phyloP scores from a whole-genome alignment of 805 yeast species.

The Ogataea henricii region DNA sequence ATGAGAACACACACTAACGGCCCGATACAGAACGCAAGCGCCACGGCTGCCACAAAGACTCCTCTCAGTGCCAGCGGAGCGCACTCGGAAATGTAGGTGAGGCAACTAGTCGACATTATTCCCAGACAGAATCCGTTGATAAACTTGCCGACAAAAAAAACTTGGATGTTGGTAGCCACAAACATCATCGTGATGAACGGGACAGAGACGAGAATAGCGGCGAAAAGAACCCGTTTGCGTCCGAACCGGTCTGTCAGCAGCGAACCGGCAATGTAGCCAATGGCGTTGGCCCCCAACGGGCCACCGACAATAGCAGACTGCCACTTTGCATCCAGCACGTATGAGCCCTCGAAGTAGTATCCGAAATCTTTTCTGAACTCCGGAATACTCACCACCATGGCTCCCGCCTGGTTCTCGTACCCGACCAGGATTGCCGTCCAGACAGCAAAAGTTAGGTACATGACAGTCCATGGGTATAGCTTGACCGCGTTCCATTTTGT shows the following conservation, averaged over 20 bases:
- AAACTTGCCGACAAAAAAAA: constrained; percentile 44
- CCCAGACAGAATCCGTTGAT: constrained; percentile 48
- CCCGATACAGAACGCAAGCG: constrained; percentile 38
- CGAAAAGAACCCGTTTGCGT: constrained; percentile 38
- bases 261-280: constrained; percentile 41
- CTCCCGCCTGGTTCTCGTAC: constrained; percentile 43
- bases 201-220: constrained; percentile 31
- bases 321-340: constrained; percentile 44
- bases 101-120: constrained; percentile 41
- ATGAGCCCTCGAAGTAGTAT: constrained; percentile 29
- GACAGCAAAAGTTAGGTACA: constrained; percentile 40
- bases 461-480: constrained; percentile 39
- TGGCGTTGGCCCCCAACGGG: constrained; percentile 31
- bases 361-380: constrained; percentile 40
- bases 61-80: constrained; percentile 53
- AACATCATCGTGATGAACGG: constrained; percentile 43
- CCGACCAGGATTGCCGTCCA: constrained; percentile 40
- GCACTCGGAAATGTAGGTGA: constrained; percentile 48
- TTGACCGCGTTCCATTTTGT: constrained; percentile 35
- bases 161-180: constrained; percentile 38
- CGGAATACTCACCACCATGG: constrained; percentile 40
- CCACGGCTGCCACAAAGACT: constrained; percentile 41
- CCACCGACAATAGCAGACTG: constrained; percentile 43
- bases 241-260: constrained; percentile 41
- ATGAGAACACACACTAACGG: constrained; percentile 16